phyloP scores from a whole-genome alignment of 208 protist species.

The Trypanosoma lewisi region DNA sequence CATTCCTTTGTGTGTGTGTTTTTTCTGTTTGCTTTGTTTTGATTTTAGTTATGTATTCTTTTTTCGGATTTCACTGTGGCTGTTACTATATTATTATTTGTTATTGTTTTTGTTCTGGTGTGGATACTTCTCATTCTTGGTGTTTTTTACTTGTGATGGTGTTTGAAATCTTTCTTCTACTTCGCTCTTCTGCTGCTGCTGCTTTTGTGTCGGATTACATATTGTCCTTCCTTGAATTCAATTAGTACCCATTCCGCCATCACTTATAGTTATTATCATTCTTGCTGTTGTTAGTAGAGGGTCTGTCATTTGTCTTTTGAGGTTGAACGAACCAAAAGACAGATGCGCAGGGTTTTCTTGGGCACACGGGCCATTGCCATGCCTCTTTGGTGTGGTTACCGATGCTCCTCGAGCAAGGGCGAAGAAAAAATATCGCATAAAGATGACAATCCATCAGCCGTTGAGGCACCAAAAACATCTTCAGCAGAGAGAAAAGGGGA shows the following conservation, averaged over 20 bases:
- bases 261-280: not conserved
- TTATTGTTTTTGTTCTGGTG: too few species aligned
- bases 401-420: not conserved
- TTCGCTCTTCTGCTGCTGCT: too few species aligned
- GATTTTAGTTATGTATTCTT: not conserved
- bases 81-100: not conserved
- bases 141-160: too few species aligned
- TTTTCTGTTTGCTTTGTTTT: not conserved
- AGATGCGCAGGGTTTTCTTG: conserved; percentile 9
- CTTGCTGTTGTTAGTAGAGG: not conserved
- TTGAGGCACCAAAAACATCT: not conserved
- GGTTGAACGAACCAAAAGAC: not conserved
- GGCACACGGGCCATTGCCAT: not conserved
- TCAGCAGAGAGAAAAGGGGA: conserved; percentile 4
- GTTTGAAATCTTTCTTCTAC: too few species aligned
- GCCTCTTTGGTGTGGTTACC: conserved; percentile 6
- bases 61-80: not conserved
- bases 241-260: too few species aligned
- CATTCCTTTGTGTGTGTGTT: not conserved
- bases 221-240: too few species aligned
- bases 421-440: not conserved
- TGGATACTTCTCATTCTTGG: too few species aligned
- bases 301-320: not conserved
- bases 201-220: too few species aligned
- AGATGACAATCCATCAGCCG: not conserved